A percentile compares a stretch with the other conserved stretches of the same genome.
phyloP scores from a whole-genome alignment of 768 basidiomycete genomes.

The Phanerochaete sordida region DNA sequence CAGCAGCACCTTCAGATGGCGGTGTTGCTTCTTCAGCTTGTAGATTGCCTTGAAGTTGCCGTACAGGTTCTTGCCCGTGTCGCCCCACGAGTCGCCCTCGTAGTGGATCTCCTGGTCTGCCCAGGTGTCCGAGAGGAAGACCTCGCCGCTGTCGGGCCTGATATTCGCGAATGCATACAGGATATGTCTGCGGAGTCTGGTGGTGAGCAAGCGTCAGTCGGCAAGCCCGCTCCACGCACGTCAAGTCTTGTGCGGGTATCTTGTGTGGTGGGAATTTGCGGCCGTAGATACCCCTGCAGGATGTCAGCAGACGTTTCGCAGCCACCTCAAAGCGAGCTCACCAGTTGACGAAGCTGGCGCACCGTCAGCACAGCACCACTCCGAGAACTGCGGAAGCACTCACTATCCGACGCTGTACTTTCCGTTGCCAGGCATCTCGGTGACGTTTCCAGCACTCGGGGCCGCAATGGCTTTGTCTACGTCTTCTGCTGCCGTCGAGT shows the following conservation, averaged over 20 bases:
- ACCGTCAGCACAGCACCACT: constrained; percentile 7
- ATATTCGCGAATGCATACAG: constrained; percentile 94
- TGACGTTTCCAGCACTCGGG: background rate
- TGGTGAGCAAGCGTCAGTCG: background rate
- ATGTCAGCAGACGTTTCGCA: background rate
- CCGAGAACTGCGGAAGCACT: constrained; percentile 28
- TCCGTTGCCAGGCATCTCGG: constrained; percentile 39
- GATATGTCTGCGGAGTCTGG: constrained; percentile 56
- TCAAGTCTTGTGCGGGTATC: constrained; percentile 83
- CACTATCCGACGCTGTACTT: constrained; percentile 84
- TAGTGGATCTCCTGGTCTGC: constrained; percentile 98
- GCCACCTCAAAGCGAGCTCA: constrained; percentile 22
- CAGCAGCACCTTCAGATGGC: constrained; percentile 76
- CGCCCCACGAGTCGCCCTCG: constrained; percentile 93
- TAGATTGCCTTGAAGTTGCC: constrained; percentile 95
- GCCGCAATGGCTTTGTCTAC: background rate
- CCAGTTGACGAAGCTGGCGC: constrained; percentile 74
- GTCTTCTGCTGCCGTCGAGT: background rate
- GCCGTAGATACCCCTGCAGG: constrained; percentile 86
- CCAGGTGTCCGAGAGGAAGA: constrained; percentile 87
- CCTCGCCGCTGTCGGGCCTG: constrained; percentile 79
- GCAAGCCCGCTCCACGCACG: constrained; percentile 45
- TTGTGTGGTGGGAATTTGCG: constrained; percentile 85
- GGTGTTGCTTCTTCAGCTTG: constrained; percentile 80
- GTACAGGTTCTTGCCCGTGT: constrained; percentile 85